Conservation (phyloP, 306 rosid species). For the Fagus crenata region DNA sequence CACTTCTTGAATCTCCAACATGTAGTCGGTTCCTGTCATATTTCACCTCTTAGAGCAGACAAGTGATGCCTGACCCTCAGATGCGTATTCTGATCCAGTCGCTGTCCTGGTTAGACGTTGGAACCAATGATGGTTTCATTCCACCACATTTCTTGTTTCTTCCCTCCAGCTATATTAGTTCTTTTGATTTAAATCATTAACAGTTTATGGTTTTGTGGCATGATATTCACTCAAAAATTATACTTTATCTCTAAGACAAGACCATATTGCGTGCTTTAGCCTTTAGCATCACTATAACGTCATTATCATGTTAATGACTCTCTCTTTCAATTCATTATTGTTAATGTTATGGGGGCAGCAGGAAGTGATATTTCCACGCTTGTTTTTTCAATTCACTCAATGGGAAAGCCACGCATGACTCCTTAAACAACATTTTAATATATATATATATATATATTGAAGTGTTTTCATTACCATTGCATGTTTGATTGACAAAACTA, state of each 20-base stretch:
- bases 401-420: neutral
- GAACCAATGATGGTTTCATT: constrained; percentile 43
- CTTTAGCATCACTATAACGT: constrained; percentile 37
- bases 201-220: neutral
- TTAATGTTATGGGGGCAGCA: too few species aligned
- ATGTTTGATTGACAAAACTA: constrained; percentile 2
- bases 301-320: neutral
- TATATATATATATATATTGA: too few species aligned
- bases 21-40: constrained; percentile 24
- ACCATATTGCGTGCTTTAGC: constrained; percentile 41
- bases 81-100: neutral
- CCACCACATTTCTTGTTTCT: constrained; percentile 20
- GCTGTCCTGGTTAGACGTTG: constrained; percentile 31
- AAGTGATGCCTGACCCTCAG: constrained; percentile 40
- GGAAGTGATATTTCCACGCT: neutral
- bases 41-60: neutral
- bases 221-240: neutral
- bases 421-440: neutral
- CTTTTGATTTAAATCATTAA: neutral
- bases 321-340: neutral
- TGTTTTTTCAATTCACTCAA: neutral
- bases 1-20: neutral
- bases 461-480: constrained; percentile 13
- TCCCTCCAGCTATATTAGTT: neutral
- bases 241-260: constrained; percentile 23